Conservation (phyloP, 148 eudicot species). For the Chenopodium album region DNA sequence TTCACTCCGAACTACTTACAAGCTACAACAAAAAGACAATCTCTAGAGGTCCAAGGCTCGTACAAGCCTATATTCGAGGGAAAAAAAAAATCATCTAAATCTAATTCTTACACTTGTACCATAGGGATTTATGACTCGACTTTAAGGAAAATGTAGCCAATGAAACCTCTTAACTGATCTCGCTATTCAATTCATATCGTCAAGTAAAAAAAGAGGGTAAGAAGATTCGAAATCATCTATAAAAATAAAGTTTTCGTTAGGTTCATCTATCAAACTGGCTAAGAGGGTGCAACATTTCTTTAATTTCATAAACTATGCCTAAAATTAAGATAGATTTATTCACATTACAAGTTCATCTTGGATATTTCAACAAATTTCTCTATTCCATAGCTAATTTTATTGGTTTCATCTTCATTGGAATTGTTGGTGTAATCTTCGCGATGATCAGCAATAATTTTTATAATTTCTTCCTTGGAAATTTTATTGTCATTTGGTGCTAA, state of each 20-base stretch:
- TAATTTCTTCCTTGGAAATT: neutral
- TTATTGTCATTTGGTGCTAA: neutral
- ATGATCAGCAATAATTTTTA: neutral
- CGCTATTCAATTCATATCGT: too few species aligned
- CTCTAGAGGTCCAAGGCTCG: neutral
- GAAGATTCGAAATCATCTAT: neutral
- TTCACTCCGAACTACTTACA: neutral
- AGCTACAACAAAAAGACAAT: neutral
- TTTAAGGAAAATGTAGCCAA: too few species aligned
- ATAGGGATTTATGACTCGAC: neutral
- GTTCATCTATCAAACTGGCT: neutral
- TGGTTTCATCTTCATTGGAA: neutral
- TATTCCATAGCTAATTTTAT: neutral
- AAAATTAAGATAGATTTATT: neutral
- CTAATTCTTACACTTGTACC: neutral
- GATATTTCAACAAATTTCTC: neutral
- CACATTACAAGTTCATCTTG: conserved; percentile 10
- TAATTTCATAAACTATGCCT: neutral
- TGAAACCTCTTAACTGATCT: too few species aligned
- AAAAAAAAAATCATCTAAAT: neutral
- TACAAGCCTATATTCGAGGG: neutral
- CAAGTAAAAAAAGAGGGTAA: too few species aligned
- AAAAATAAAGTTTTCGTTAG: neutral
- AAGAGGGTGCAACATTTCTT: neutral
- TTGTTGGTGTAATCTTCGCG: neutral